Base-by-base conservation (phyloP, 768 basidiomycete genomes). In the Pleurotus pulmonarius region DNA sequence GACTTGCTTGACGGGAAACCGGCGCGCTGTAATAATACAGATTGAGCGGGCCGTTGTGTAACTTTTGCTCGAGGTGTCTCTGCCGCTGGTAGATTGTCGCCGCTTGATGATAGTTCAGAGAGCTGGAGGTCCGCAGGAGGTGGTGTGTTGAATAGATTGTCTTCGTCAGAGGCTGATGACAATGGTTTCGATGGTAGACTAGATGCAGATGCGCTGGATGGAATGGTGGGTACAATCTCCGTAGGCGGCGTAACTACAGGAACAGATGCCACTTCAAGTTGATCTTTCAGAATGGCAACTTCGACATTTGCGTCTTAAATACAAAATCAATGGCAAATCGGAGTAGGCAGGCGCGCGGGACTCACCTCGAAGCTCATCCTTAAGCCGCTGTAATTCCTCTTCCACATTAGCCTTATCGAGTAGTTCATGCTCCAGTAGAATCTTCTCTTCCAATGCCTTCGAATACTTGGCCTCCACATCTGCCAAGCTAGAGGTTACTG, bases 361-460 rank as follows among this genome's bases (percentile, higher is more conserved):
- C 76, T 58, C 61, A 92, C 96, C 96, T 84, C 94, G 78, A 41
- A 98, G 73, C 66, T 98, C 95, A 65, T 98, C 97, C 69, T 86
- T 93, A 58, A 96, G 68, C 45, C 97, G 82, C 70, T 98, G 97
- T 46, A 79, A 82, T 64, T 95, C 90, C 69, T 96, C 95, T 66
- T 98, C 94, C 44, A 97, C 67, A 60, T 80, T 86, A 3, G 93
- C 92, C 69, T 96, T 97, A 70, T 89, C 88, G 24, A 98, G 74
- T 29, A 98, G 77, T 64, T 99, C 97, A 61, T 98, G 94, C 70
- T 99, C 97, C 38, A 98, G 80, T 24, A 99, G 74, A 55, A 98
- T 98, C 74, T 98, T 98, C 75, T 98, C 94, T 70, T 99, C 97
- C 34, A 98, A 76, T 1, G 89, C 90, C 53, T 87, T 83, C 58